These are phyloP conservation scores for Aspergillus sergii DNA, from an alignment of 2,329 filamentous ascomycete species.

Conservation along the genomic window DNA sequence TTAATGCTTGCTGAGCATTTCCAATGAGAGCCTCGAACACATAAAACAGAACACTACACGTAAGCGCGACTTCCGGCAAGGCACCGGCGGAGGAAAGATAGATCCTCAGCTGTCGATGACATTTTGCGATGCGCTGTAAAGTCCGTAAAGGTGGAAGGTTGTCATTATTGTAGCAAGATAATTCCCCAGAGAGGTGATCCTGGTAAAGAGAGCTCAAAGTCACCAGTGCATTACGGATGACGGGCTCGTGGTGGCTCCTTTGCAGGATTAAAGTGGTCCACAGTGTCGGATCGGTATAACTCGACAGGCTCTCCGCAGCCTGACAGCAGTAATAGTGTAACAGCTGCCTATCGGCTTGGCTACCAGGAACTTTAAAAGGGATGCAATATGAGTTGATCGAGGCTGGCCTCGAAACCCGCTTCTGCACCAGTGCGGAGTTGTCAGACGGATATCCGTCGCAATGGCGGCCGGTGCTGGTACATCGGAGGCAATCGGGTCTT, in stretches of 20 bases:
- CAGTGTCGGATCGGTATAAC: constrained; percentile 22
- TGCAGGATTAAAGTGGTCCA: constrained; percentile 25
- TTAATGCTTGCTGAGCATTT: constrained; percentile 23
- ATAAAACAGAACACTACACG: constrained; percentile 31
- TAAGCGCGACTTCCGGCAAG: constrained; percentile 23
- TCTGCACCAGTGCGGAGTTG: not conserved
- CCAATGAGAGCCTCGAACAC: constrained; percentile 28
- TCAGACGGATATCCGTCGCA: constrained; percentile 26
- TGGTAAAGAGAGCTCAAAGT: constrained; percentile 24
- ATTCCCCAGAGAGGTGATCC: constrained; percentile 9
- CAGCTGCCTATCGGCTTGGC: constrained; percentile 26
- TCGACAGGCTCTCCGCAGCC: constrained; percentile 19
- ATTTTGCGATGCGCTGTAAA: constrained; percentile 23
- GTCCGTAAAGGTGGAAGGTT: not conserved
- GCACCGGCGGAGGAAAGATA: constrained; percentile 23
- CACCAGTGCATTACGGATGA: constrained; percentile 25
- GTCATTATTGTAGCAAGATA: not conserved
- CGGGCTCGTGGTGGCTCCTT: constrained; percentile 24
- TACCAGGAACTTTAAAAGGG: constrained; percentile 28
- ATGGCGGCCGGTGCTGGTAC: constrained; percentile 22
- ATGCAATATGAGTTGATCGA: constrained; percentile 23
- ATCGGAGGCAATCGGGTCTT: constrained; percentile 26
- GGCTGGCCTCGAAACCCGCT: not conserved
- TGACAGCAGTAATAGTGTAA: constrained; percentile 27
- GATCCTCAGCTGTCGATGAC: constrained; percentile 26